phyloP scores from a whole-genome alignment of 2,329 filamentous ascomycete species.

The Ophiostoma piceae region DNA sequence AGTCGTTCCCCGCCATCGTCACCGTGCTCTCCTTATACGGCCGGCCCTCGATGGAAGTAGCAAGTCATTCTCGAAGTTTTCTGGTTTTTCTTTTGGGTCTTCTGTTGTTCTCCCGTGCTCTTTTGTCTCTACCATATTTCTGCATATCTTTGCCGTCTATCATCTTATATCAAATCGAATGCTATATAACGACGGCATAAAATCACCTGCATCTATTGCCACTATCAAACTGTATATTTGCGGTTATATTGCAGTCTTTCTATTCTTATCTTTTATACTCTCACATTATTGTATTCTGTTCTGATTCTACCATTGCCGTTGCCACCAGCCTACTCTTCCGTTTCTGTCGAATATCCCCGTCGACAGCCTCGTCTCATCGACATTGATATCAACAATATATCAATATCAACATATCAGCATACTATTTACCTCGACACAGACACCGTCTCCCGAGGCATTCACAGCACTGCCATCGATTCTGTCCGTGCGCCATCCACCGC shows the following conservation, averaged over 20 bases:
- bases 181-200: not conserved
- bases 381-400: not conserved
- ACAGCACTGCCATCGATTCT: no score
- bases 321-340: not conserved
- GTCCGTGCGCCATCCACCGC: no score
- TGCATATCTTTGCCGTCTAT: not conserved
- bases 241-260: not conserved
- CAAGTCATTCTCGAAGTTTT: not conserved
- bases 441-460: no score
- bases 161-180: not conserved
- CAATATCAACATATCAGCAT: no score
- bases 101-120: not conserved
- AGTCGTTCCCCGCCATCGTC: conserved; percentile 7
- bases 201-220: not conserved
- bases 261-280: not conserved
- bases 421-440: no score
- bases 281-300: not conserved
- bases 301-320: no score
- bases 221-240: not conserved
- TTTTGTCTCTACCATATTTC: not conserved
- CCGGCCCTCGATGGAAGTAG: not conserved
- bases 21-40: not conserved
- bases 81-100: not conserved
- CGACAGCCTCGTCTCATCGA: not conserved
- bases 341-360: not conserved